These are phyloP conservation scores for Pythium brachiatum DNA, from an alignment of 352 stramenopile species.

Conservation along the genomic window DNA sequence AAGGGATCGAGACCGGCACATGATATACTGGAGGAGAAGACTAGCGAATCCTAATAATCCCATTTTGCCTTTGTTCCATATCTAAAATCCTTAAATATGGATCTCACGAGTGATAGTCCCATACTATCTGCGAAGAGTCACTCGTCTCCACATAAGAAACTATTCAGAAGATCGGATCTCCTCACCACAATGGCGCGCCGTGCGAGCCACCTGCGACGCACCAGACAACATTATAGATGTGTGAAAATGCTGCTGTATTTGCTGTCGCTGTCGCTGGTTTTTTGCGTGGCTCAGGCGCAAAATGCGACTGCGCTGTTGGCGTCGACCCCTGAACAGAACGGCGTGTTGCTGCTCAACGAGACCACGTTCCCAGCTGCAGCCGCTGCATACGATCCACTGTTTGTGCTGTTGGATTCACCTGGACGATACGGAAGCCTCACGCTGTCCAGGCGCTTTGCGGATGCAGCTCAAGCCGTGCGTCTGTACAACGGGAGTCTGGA, in stretches of 20 bases:
- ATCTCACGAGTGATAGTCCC: slow-evolving; percentile 13
- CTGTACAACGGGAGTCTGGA: slow-evolving; percentile 12
- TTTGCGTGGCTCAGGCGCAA: background rate
- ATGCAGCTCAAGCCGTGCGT: slow-evolving; percentile 31
- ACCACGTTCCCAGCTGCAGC: slow-evolving; percentile 18
- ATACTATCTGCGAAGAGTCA: slow-evolving; percentile 4
- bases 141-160: background rate
- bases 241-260: background rate
- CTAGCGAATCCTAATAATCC: too few species aligned
- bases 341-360: slow-evolving; percentile 35
- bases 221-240: background rate
- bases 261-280: background rate
- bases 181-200: background rate
- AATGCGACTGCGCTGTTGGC: background rate
- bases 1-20: too few species aligned
- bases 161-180: background rate
- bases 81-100: slow-evolving; percentile 5
- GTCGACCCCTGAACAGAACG: slow-evolving; percentile 22
- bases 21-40: too few species aligned
- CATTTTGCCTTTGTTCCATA: slow-evolving; percentile 17
- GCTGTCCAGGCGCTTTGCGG: slow-evolving; percentile 31
- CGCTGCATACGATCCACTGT: slow-evolving; percentile 29
- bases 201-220: background rate
- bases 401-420: slow-evolving; percentile 43
- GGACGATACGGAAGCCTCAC: slow-evolving; percentile 28